A percentile compares a stretch with the other conserved stretches of the same genome.
These are phyloP conservation scores for Coemansia sp. DNA, from an alignment of 192 early-diverging fungal genomes.

Conservation along the genomic window DNA sequence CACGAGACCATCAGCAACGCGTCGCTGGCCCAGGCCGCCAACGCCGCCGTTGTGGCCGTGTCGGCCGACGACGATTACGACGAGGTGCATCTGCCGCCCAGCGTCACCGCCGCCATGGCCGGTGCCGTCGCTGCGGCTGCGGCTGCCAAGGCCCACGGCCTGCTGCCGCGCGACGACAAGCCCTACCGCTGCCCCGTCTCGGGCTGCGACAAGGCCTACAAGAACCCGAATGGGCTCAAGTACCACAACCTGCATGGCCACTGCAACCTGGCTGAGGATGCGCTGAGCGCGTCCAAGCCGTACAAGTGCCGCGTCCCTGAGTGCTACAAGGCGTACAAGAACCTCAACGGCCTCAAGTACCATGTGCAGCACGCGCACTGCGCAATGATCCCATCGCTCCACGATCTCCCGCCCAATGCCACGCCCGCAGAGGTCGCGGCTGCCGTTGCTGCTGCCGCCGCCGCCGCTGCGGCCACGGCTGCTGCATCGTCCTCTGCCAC, in stretches of 20 bases:
- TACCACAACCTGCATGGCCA: conserved; percentile 98
- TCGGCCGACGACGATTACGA: conserved; percentile 42
- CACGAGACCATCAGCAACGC: conserved; percentile 12
- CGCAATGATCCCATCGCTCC: conserved; percentile 51
- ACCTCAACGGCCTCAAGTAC: conserved; percentile 94
- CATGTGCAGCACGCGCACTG: conserved; percentile 90
- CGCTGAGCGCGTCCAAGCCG: conserved; percentile 61
- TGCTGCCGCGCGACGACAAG: conserved; percentile 63
- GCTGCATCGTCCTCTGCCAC: conserved; percentile 13
- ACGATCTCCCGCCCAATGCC: conserved; percentile 51
- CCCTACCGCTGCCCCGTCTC: conserved; percentile 85
- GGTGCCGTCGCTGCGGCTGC: conserved; percentile 45
- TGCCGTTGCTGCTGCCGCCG: conserved; percentile 60
- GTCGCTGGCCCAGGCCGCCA: conserved; percentile 37
- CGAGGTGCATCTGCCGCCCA: conserved; percentile 50
- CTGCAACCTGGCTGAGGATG: conserved; percentile 62
- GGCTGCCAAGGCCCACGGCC: conserved; percentile 47
- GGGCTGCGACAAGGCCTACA: conserved; percentile 95
- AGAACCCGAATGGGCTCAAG: conserved; percentile 98
- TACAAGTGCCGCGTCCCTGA: conserved; percentile 75
- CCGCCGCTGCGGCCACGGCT: conserved; percentile 42
- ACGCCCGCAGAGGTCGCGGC: conserved; percentile 59
- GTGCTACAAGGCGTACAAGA: conserved; percentile 96
- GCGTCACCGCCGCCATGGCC: conserved; percentile 54
- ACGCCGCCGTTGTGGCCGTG: conserved; percentile 32